Evolutionary conservation across 495 filamentous ascomycete species (phyloP).

Genomic region (Poronia punctata): DNA sequence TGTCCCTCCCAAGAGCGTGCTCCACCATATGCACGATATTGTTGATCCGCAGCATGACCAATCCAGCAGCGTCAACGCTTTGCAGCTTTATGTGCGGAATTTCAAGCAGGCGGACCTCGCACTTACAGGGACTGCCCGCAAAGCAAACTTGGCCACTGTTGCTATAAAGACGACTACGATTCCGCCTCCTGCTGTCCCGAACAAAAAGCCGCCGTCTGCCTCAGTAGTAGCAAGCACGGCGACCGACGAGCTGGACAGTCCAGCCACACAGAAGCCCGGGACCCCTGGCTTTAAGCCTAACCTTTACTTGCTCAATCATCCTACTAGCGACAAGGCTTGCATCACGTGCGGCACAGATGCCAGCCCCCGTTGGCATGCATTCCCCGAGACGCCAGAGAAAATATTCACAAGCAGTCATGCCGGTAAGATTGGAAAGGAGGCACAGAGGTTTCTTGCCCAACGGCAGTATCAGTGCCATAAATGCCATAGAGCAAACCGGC

Average conservation of each 20-base stretch:
- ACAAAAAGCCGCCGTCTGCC: constrained; percentile 35
- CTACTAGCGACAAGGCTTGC: constrained; percentile 40
- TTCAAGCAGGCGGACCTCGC: constrained; percentile 93
- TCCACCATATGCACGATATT: constrained; percentile 72
- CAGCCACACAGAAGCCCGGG: no score
- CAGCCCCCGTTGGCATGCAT: constrained; percentile 56
- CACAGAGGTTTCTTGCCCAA: constrained; percentile 42
- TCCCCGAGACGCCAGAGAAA: constrained; percentile 33
- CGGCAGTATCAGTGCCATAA: constrained; percentile 50
- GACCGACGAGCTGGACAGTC: no score
- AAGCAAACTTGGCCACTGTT: constrained; percentile 53
- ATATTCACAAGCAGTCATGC: constrained; percentile 36
- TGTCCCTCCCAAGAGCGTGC: constrained; percentile 52
- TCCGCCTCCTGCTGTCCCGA: constrained; percentile 14
- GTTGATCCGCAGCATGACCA: constrained; percentile 49
- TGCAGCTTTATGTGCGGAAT: constrained; percentile 77
- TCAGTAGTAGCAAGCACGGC: no score
- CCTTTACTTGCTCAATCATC: constrained; percentile 10
- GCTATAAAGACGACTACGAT: constrained; percentile 33
- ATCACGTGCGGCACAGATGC: constrained; percentile 52
- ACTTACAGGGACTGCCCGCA: constrained; percentile 84
- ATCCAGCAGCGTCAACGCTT: constrained; percentile 51
- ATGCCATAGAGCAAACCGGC: constrained; percentile 40
- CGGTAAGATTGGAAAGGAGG: constrained; percentile 32
- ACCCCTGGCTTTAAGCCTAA: no score